Evolutionary conservation across 306 rosid species (phyloP).

Genomic region (Vigna hirtella): DNA sequence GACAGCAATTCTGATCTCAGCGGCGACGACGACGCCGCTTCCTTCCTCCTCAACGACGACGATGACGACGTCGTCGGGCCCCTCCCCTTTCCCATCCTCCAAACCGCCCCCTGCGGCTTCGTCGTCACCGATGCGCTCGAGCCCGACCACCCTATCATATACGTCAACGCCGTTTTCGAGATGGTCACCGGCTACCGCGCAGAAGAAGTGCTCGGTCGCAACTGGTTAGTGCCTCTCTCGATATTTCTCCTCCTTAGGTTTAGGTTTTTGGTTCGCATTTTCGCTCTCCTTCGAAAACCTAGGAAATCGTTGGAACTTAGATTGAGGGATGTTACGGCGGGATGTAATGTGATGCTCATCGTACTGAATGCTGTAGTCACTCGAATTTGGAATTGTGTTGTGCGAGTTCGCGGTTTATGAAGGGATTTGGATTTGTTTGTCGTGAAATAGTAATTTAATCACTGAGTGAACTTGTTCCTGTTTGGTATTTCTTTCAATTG

Average conservation of each 20-base stretch:
- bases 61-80: constrained; percentile 61
- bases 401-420: neutral
- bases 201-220: constrained; percentile 97
- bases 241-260: neutral
- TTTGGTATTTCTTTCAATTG: too few species aligned
- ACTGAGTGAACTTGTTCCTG: neutral
- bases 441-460: neutral
- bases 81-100: constrained; percentile 63
- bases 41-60: constrained; percentile 41
- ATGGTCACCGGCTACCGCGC: constrained; percentile 93
- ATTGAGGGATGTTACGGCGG: too few species aligned
- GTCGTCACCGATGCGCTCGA: constrained; percentile 87
- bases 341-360: neutral
- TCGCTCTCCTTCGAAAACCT: constrained; percentile 37
- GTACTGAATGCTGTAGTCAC: too few species aligned
- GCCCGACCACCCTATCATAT: constrained; percentile 92
- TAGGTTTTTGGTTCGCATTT: constrained; percentile 23
- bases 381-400: too few species aligned
- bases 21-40: constrained; percentile 68
- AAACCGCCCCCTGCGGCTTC: constrained; percentile 89
- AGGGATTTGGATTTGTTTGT: neutral
- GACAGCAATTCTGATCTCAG: constrained; percentile 98
- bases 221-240: constrained; percentile 65
- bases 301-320: neutral
- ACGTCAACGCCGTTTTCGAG: constrained; percentile 94